Base-by-base conservation (phyloP, 768 basidiomycete genomes). In the Lactarius sanguifluus region DNA sequence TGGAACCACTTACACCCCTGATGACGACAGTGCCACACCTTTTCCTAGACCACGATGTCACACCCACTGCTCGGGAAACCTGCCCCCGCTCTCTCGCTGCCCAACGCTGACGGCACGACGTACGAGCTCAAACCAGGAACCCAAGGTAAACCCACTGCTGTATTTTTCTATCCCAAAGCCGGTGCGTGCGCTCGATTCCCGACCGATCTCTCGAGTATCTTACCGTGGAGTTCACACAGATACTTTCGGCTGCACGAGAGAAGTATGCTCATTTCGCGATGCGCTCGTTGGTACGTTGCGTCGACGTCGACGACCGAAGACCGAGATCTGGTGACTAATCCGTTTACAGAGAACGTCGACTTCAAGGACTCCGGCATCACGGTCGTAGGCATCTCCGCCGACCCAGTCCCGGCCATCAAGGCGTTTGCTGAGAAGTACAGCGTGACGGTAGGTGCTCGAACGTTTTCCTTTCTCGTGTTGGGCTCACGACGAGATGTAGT, bases 181-280 rank as follows among this genome's bases (percentile, higher is more conserved):
- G 86, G 89, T 87, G 76, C 66, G 76, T 62, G 52, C 67, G n/a
- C 32, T 13, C 41, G 30, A n/a, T 71, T 68, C 41, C 71, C 62
- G 15, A 47, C 32, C 41, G n/a, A 23, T 16, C 25, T 52, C 34
- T 38, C 62, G 30, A 25, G 25, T 52, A n/a, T 30, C 36, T 57
- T 41, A 52, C 55, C 1, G 2, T 38, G 32, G 32, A 0, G 3
- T 40, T 20, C 60, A 25, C 36, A 28, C 38, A 87, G 90, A 87
- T 7, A 85, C 90, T 2, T 87, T 79, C 59, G 91, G 89, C 6
- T 94, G 93, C 76, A 95, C 90, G 20, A 87, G 83, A 72, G 87
- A 94, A 75, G 92, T 89, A 1, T 93, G 91, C 71, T 81, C 86
- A 61, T 93, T 95, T 76, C 84, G 92, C 30, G 90, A 94, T 78